A percentile compares a stretch with the other conserved stretches of the same genome.
These are phyloP conservation scores for Boletus vermiculosoides DNA, from an alignment of 768 basidiomycete genomes.

Conservation along the genomic window DNA sequence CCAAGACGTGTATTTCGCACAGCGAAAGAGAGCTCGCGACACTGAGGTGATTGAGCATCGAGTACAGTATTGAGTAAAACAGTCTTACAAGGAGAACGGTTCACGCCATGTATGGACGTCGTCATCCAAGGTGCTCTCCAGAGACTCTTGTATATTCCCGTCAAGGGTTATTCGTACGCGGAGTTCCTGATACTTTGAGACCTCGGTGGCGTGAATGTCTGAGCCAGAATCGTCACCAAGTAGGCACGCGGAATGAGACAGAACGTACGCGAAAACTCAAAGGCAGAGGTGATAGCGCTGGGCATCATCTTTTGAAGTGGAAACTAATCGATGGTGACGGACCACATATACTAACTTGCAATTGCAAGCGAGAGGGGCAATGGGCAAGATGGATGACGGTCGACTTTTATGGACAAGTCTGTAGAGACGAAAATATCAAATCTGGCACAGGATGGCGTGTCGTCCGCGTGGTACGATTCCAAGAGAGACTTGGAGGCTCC, in stretches of 20 bases:
- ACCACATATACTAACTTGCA: constrained; percentile 27
- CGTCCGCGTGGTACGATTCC: constrained; percentile 27
- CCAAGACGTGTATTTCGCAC: constrained; percentile 30
- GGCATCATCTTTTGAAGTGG: constrained; percentile 18
- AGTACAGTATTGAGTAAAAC: neutral
- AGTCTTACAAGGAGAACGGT: constrained; percentile 29
- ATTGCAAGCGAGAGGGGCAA: constrained; percentile 31
- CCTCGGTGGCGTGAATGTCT: constrained; percentile 25
- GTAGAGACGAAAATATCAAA: constrained; percentile 29
- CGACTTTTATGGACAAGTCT: constrained; percentile 25
- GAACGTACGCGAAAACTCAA: constrained; percentile 29
- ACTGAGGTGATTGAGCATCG: constrained; percentile 17
- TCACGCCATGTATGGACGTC: constrained; percentile 30
- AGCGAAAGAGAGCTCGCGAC: constrained; percentile 19
- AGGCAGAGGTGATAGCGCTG: constrained; percentile 10
- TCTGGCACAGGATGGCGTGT: constrained; percentile 34
- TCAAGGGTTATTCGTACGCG: constrained; percentile 27
- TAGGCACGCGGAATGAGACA: neutral
- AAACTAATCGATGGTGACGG: constrained; percentile 9
- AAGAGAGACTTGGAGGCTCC: constrained; percentile 15
- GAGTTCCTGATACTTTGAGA: constrained; percentile 27
- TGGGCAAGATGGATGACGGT: constrained; percentile 29
- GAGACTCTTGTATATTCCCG: constrained; percentile 29
- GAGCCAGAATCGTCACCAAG: neutral
- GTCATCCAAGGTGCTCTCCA: constrained; percentile 26